Base-by-base conservation (phyloP, 257 asterid genomes). In the Linaria vulgaris region DNA sequence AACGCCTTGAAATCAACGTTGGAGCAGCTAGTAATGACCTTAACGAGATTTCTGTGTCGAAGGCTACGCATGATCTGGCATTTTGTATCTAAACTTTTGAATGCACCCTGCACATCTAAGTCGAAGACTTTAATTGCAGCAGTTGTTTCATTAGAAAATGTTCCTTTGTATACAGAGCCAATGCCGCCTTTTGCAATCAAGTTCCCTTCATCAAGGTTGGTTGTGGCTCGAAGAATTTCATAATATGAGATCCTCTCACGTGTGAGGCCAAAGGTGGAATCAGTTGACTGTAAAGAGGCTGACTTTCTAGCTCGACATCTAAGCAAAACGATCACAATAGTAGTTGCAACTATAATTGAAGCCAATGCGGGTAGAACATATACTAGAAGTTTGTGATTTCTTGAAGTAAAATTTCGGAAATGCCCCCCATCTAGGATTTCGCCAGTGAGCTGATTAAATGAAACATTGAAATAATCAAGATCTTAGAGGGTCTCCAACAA, bases 71-170 rank as follows among this genome's bases (percentile, higher is more conserved):
- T 6, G 5, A 64, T 23, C 39, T 38, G 23, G 12, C 69, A 64
- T 12, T 62, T 57, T 0, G 46, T 51, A 9, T 64, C 60, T 5
- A 64, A 64, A 23, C 69, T 64, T 49, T 64, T 51, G 24, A 64
- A 39, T 13, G 60, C 39, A 19, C 49, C 51, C 2, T 64, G 38
- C n/a, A 38, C 37, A 11, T 34, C 41, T 34, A 34, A 34, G 41
- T 34, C 9, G 41, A 34, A 34, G 41, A 34, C 41, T 34, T 50
- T 51, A 6, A 51, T 12, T 6, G 69, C 69, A 13, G 12, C 12
- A 0, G 8, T 15, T 4, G 1, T 23, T 9, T 23, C 39, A 50
- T 22, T 12, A 7, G 50, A 1, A 50, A 50, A 37, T 12, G n/a
- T 9, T 12, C 49, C 60, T 22, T 17, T 64, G 51, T 64, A 64